These are phyloP conservation scores for Chernovozyma aurita DNA, from an alignment of 1,139 yeast genomes.

Conservation along the genomic window DNA sequence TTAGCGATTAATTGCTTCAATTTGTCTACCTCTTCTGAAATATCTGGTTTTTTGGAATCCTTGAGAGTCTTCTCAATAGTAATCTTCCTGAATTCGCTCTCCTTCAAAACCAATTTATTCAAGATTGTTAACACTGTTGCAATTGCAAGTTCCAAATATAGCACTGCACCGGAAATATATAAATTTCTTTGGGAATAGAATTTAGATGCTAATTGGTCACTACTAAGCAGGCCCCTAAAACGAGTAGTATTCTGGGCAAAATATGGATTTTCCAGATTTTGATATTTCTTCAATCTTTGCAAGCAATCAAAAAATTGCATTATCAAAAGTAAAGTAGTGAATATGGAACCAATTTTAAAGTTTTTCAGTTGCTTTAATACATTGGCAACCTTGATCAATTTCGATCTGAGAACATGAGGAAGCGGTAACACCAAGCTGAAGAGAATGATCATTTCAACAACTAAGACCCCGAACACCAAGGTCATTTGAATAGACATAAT, in stretches of 20 bases:
- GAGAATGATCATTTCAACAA: slow-evolving; percentile 51
- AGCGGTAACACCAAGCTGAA: slow-evolving; percentile 57
- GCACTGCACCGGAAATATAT: slow-evolving; percentile 66
- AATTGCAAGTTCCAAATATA: slow-evolving; percentile 57
- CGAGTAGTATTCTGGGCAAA: slow-evolving; percentile 10
- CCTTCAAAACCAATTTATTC: slow-evolving; percentile 55
- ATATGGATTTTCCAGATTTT: slow-evolving; percentile 22
- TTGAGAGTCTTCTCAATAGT: slow-evolving; percentile 15
- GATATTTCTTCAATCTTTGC: slow-evolving; percentile 38
- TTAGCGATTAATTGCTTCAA: slow-evolving; percentile 38
- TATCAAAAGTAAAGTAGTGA: slow-evolving; percentile 42
- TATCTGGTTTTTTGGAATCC: slow-evolving; percentile 9
- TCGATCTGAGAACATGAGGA: slow-evolving; percentile 51
- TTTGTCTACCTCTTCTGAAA: slow-evolving; percentile 28
- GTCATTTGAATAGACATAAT: slow-evolving; percentile 45
- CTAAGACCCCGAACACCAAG: slow-evolving; percentile 39
- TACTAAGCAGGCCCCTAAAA: slow-evolving; percentile 6
- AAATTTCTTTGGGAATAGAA: slow-evolving; percentile 70
- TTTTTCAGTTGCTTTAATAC: slow-evolving; percentile 36
- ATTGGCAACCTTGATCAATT: slow-evolving; percentile 37
- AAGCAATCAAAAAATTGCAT: slow-evolving; percentile 60
- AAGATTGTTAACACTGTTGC: slow-evolving; percentile 54
- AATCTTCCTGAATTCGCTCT: slow-evolving; percentile 35
- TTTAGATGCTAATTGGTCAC: slow-evolving; percentile 46
- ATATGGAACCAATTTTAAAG: slow-evolving; percentile 45